Conservation (phyloP, 306 rosid genomes). For the Hylodesmum podocarpum region DNA sequence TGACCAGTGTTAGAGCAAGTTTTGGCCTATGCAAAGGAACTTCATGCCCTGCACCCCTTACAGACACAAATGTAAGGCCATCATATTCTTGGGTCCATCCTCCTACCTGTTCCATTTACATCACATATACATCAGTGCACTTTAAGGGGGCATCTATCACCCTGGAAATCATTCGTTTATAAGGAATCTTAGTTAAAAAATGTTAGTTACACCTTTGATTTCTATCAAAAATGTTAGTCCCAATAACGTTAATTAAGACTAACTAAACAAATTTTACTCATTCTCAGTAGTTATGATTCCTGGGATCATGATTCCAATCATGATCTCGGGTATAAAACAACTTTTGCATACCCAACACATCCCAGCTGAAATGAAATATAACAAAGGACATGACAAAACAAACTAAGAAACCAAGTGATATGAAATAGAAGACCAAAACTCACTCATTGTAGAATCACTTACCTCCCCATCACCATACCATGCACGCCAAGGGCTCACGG, state of each 20-base stretch:
- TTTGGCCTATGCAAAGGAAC: slow-evolving; percentile 90
- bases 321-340: too few relatives aligned
- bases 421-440: not conserved
- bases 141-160: too few relatives aligned
- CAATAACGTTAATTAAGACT: too few relatives aligned
- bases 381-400: not conserved
- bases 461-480: slow-evolving; percentile 87
- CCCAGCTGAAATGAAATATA: not conserved
- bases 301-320: too few relatives aligned
- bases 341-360: too few relatives aligned
- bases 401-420: not conserved
- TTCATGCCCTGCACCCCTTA: slow-evolving; percentile 97
- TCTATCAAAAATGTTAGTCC: too few relatives aligned
- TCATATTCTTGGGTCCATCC: slow-evolving; percentile 93
- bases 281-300: too few relatives aligned
- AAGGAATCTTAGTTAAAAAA: too few relatives aligned
- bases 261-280: too few relatives aligned
- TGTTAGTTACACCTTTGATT: too few relatives aligned
- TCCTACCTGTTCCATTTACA: slow-evolving; percentile 65
- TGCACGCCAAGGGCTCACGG: slow-evolving; percentile 63
- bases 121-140: slow-evolving; percentile 1
- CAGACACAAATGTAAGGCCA: slow-evolving; percentile 76
- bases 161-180: too few relatives aligned
- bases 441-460: not conserved
- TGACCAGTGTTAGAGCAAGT: slow-evolving; percentile 64